These are phyloP conservation scores for Tetramitus jugosus DNA, from an alignment of 208 protist genomes.

Conservation along the genomic window DNA sequence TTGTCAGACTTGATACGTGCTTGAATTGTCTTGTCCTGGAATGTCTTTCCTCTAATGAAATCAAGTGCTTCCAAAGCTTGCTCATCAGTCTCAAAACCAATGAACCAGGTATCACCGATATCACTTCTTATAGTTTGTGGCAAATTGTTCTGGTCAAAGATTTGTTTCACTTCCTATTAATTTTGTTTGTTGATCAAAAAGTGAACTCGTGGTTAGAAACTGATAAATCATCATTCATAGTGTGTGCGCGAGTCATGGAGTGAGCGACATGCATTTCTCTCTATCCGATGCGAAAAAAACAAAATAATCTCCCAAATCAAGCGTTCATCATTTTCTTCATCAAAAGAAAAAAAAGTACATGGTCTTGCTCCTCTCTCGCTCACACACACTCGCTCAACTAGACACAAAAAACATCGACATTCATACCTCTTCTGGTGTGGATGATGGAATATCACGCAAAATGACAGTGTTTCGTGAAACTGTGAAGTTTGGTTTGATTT, in stretches of 20 bases:
- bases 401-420: background rate
- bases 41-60: background rate
- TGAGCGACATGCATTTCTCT: too few species aligned
- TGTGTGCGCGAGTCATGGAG: too few species aligned
- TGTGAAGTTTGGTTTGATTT: conserved; percentile 14
- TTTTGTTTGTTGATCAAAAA: too few species aligned
- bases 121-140: background rate
- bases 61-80: background rate
- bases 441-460: background rate
- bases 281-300: too few species aligned
- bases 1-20: conserved; percentile 9
- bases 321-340: too few species aligned
- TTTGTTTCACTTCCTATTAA: background rate
- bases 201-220: too few species aligned
- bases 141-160: background rate
- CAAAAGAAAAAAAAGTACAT: too few species aligned
- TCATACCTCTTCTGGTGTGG: background rate
- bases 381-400: background rate
- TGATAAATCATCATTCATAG: too few species aligned
- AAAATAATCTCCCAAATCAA: too few species aligned
- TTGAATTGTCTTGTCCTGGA: background rate
- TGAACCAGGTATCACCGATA: conserved; percentile 12
- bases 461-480: conserved; percentile 6
- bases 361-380: too few species aligned
- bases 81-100: conserved; percentile 1